Percentiles rank a stretch among this genome's conserved stretches.
Evolutionary conservation across 768 basidiomycete genomes (phyloP).

Genomic region (Saitozyma podzolica): DNA sequence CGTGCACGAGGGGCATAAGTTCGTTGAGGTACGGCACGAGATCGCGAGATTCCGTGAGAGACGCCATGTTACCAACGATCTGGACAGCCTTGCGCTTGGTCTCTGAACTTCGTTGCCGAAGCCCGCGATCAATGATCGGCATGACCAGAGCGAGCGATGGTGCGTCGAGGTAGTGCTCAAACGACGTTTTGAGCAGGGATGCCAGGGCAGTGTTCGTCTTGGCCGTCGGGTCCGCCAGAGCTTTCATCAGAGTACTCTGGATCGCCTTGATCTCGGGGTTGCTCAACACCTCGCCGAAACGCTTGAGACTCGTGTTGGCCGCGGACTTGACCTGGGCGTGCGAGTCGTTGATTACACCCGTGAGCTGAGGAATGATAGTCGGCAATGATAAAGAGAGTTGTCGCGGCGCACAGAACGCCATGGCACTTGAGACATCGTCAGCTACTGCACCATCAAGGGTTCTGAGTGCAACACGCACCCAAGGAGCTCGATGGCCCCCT

Average conservation of each 20-base stretch:
- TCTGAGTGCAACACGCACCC: slow-evolving; percentile 55
- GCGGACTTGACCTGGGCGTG: slow-evolving; percentile 91
- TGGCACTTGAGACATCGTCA: slow-evolving; percentile 58
- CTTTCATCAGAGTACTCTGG: slow-evolving; percentile 85
- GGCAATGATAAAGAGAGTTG: slow-evolving; percentile 93
- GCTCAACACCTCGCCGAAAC: slow-evolving; percentile 96
- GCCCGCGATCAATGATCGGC: slow-evolving; percentile 89
- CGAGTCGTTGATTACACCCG: slow-evolving; percentile 91
- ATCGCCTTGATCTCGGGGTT: slow-evolving; percentile 95
- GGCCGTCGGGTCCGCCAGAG: slow-evolving; percentile 82
- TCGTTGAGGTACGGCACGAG: slow-evolving; percentile 91
- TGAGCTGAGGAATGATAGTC: slow-evolving; percentile 93
- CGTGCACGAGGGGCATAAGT: slow-evolving; percentile 84
- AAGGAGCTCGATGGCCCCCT: slow-evolving; percentile 89
- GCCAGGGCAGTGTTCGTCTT: slow-evolving; percentile 83
- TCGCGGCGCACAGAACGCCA: slow-evolving; percentile 96
- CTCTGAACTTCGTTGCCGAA: slow-evolving; percentile 87
- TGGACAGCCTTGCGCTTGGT: slow-evolving; percentile 94
- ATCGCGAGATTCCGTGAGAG: slow-evolving; percentile 59
- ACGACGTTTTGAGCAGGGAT: slow-evolving; percentile 87
- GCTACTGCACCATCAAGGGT: not conserved
- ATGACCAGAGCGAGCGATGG: slow-evolving; percentile 95
- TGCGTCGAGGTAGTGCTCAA: slow-evolving; percentile 97
- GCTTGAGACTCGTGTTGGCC: slow-evolving; percentile 93
- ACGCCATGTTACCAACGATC: slow-evolving; percentile 88